These are phyloP conservation scores for Capniomyces stellatus DNA, from an alignment of 371 early-diverging fungal species.

Conservation along the genomic window DNA sequence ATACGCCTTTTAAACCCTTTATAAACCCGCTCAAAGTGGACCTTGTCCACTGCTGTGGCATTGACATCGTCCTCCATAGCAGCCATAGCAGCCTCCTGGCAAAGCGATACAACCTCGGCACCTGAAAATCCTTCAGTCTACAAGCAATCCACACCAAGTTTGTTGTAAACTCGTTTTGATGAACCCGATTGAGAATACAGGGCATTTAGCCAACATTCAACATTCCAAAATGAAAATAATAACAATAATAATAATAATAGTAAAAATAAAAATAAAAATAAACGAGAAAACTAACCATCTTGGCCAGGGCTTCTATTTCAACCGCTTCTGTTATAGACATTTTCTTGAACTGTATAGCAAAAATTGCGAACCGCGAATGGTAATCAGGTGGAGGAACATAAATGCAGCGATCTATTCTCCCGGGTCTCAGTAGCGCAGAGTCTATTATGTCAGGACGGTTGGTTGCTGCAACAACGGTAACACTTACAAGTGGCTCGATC, in stretches of 20 bases:
- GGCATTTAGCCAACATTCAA: conserved; percentile 6
- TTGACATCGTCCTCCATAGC: conserved; percentile 78
- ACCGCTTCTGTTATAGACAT: conserved; percentile 48
- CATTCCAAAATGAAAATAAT: background rate
- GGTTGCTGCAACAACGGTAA: conserved; percentile 95
- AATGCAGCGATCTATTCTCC: conserved; percentile 86
- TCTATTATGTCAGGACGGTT: conserved; percentile 98
- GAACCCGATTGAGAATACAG: too few relatives aligned
- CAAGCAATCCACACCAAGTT: conserved; percentile 9
- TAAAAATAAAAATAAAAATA: background rate
- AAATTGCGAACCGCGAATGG: conserved; percentile 59
- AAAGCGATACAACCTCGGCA: conserved; percentile 83
- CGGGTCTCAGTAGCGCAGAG: conserved; percentile 85
- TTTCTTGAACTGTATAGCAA: conserved; percentile 45
- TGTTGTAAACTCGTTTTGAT: too few relatives aligned
- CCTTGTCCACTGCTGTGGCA: conserved; percentile 32
- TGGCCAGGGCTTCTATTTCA: conserved; percentile 35
- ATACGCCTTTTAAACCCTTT: conserved; percentile 48
- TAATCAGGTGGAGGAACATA: conserved; percentile 84
- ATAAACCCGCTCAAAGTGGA: conserved; percentile 53
- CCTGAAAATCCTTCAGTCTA: conserved; percentile 82
- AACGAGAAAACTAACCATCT: conserved; percentile 22
- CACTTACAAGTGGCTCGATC: conserved; percentile 80
- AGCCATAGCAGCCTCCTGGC: conserved; percentile 81
- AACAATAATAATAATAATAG: background rate